Conservation (phyloP, 2,329 filamentous ascomycete species). For the Didymosphaeria variabile region DNA sequence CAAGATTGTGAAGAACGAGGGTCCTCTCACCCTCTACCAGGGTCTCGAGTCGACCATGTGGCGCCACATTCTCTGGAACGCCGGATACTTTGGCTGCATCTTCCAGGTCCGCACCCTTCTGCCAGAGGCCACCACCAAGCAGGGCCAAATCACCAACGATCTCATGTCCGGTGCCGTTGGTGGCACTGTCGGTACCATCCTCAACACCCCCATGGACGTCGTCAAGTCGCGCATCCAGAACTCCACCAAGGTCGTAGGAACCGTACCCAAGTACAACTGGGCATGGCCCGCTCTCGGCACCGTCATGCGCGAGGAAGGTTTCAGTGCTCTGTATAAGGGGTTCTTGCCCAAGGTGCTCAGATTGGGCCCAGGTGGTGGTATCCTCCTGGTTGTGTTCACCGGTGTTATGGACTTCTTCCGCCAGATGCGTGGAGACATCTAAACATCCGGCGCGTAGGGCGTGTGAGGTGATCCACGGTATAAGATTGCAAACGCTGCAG, state of each 20-base stretch:
- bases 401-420: constrained; percentile 93
- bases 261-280: constrained; percentile 97
- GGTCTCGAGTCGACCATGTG: constrained; percentile 96
- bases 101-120: constrained; percentile 92
- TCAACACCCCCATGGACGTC: constrained; percentile 97
- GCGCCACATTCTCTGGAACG: constrained; percentile 94
- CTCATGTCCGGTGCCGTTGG: constrained; percentile 86
- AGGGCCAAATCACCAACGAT: constrained; percentile 84
- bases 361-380: constrained; percentile 74
- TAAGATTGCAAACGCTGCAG: neutral
- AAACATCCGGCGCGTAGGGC: constrained; percentile 14
- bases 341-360: constrained; percentile 94
- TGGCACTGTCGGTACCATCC: constrained; percentile 86
- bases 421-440: constrained; percentile 62
- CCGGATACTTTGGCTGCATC: constrained; percentile 97
- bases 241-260: constrained; percentile 81
- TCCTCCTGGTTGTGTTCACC: constrained; percentile 87
- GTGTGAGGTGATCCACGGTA: neutral
- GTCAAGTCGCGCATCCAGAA: constrained; percentile 99
- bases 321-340: constrained; percentile 92
- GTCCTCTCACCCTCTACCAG: constrained; percentile 90
- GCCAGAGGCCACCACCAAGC: constrained; percentile 82
- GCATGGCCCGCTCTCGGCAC: constrained; percentile 87
- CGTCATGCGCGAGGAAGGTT: constrained; percentile 92
- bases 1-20: constrained; percentile 86